Evolutionary conservation across 1,139 yeast species (phyloP), one percentile per base, ranked within the genome.

Genomic region (Yamadazyma kanchanaburiensis): DNA sequence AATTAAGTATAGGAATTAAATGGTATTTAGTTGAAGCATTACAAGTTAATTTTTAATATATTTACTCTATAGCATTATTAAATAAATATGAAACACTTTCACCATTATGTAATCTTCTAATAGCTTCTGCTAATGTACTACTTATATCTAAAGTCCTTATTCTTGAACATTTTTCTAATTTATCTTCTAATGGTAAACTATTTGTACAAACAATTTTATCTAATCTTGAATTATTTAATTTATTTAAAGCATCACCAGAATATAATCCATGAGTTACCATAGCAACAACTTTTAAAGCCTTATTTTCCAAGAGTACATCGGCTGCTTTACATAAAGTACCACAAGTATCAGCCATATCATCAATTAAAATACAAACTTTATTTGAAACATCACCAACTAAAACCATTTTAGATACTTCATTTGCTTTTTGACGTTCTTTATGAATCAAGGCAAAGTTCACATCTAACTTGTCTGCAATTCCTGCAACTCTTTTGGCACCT

Each of bases 261-360:
- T 91, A 71, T 22, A 91, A 84, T 31, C 97, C 98, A 58, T 91
- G 98, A 4, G 98, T 91, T 19, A 91, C 96, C 41, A 91, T 84
- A 25, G 97, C 97, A 49, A 91, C 82, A 25, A 91, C 97, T 37
- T 80, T 70, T 46, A 76, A 66, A 12, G 97, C 97, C 15, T 80
- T 81, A 51, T 88, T 83, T 27, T 79, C 84, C 39, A 89, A 59
- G 37, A 91, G 66, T 5, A 91, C 80, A 46, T 89, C 96, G 15
- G 96, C 96, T 24, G 98, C 97, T 63, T 89, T 91, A 39, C 89
- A 94, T 45, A 91, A 68, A 4, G 98, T 91, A 37, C 97, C 97
- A 64, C 97, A 91, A 14, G 98, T 91, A 55, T 91, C 98, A 28
- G 97, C 98, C 95, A 91, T 89, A 55, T 91, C 98, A 61, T 91